A percentile compares a stretch with the other conserved stretches of the same genome.
phyloP scores from a whole-genome alignment of 192 early-diverging fungal genomes.

The Chytriomyces hyalinus region DNA sequence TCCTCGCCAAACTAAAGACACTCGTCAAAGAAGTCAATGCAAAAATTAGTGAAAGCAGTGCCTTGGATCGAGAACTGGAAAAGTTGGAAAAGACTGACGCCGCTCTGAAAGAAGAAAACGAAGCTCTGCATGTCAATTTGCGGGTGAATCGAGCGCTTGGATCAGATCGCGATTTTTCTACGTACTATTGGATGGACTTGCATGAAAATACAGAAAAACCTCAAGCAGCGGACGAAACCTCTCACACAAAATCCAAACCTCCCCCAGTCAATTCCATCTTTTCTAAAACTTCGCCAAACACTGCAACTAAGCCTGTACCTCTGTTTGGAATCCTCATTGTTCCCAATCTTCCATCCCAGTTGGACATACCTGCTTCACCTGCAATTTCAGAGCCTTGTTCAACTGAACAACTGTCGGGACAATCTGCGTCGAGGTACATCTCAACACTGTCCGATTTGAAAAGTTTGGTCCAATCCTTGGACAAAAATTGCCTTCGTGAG shows the following conservation, averaged over 20 bases:
- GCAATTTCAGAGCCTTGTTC: too few relatives aligned
- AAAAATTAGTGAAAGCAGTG: not conserved
- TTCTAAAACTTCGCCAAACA: not conserved
- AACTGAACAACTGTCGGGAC: too few relatives aligned
- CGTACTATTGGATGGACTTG: conserved; percentile 15
- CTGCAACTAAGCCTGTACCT: not conserved
- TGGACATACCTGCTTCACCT: too few relatives aligned
- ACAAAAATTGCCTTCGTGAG: conserved; percentile 4
- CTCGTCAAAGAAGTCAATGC: conserved; percentile 8
- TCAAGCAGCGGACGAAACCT: not conserved
- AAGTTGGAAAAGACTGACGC: not conserved
- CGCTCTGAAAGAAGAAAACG: not conserved
- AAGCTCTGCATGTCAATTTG: not conserved
- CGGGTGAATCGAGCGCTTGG: conserved; percentile 1
- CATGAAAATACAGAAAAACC: not conserved
- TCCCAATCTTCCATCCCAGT: too few relatives aligned
- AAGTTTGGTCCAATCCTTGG: not conserved
- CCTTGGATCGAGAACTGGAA: not conserved
- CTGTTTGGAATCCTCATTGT: not conserved
- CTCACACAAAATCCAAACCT: not conserved
- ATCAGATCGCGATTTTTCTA: not conserved
- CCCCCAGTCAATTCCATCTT: not conserved
- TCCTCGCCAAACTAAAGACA: not conserved
- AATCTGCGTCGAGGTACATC: not conserved
- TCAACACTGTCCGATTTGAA: not conserved